A percentile compares a stretch with the other conserved stretches of the same genome.
These are phyloP conservation scores for Dispira parvispora DNA, from an alignment of 192 early-diverging fungal genomes.

Conservation along the genomic window DNA sequence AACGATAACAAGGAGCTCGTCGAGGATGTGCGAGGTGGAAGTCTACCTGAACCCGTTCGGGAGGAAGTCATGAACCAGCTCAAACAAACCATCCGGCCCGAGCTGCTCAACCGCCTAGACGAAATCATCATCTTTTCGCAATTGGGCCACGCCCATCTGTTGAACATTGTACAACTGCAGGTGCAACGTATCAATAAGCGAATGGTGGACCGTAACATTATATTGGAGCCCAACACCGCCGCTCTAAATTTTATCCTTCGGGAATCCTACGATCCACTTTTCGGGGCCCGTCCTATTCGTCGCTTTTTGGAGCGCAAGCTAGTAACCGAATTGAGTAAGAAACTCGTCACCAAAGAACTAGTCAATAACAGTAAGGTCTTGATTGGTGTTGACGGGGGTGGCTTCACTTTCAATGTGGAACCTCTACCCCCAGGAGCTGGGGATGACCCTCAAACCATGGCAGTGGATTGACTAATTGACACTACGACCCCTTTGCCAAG, in stretches of 20 bases:
- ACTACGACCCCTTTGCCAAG: too few species aligned
- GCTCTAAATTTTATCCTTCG: slow-evolving; percentile 63
- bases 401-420: slow-evolving; percentile 18
- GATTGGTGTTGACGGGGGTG: slow-evolving; percentile 19
- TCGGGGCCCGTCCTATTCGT: slow-evolving; percentile 85
- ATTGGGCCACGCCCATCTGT: slow-evolving; percentile 39
- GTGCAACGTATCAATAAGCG: slow-evolving; percentile 42
- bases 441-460: slow-evolving; percentile 11
- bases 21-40: too few species aligned
- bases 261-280: slow-evolving; percentile 78
- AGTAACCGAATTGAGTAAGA: slow-evolving; percentile 60
- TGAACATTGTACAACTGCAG: slow-evolving; percentile 56
- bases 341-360: slow-evolving; percentile 49
- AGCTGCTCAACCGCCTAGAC: slow-evolving; percentile 92
- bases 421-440: background rate
- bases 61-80: slow-evolving; percentile 70
- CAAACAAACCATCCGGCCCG: slow-evolving; percentile 64
- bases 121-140: slow-evolving; percentile 82
- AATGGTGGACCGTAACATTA: slow-evolving; percentile 59
- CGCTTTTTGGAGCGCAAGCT: slow-evolving; percentile 75
- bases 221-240: slow-evolving; percentile 41
- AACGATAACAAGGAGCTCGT: too few species aligned
- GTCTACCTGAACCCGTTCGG: slow-evolving; percentile 22
- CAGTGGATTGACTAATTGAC: slow-evolving; percentile 10
- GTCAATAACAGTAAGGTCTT: slow-evolving; percentile 33